Evolutionary conservation across 176 grass and related monocot genomes (phyloP).

Genomic region (Ampelocalamus luodianensis): DNA sequence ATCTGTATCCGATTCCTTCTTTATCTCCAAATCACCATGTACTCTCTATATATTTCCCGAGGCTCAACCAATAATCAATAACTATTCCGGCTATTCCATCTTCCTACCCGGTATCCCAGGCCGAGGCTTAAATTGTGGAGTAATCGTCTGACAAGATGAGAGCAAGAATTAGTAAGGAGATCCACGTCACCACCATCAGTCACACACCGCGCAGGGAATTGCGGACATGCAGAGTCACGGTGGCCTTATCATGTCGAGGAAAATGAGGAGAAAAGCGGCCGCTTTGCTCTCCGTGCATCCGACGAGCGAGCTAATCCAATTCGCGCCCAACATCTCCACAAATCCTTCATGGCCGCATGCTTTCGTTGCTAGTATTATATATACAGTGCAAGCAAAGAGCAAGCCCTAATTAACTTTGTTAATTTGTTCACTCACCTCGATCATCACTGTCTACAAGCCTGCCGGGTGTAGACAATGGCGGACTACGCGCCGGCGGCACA

Average conservation of each 20-base stretch:
- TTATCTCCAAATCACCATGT: no score
- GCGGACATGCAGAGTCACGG: constrained; percentile 34
- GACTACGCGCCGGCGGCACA: background rate
- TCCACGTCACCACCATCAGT: no score
- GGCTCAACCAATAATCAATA: no score
- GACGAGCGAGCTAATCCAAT: background rate
- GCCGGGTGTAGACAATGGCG: background rate
- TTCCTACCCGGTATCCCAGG: no score
- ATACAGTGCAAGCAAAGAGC: background rate
- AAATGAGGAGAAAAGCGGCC: constrained; percentile 60
- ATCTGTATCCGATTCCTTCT: no score
- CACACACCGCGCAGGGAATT: constrained; percentile 33
- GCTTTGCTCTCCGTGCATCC: constrained; percentile 8
- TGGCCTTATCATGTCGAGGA: constrained; percentile 61
- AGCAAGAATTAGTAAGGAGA: background rate
- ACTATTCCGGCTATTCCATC: no score
- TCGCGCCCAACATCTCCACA: background rate
- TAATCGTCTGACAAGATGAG: no score
- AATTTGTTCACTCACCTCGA: background rate
- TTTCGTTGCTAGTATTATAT: background rate
- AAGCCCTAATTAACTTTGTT: background rate
- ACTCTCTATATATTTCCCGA: no score
- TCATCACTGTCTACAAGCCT: background rate
- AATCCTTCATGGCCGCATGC: background rate
- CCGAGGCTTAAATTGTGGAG: no score